Evolutionary conservation across 441 rosid genomes (phyloP).

Genomic region (Isatis lusitanica): DNA sequence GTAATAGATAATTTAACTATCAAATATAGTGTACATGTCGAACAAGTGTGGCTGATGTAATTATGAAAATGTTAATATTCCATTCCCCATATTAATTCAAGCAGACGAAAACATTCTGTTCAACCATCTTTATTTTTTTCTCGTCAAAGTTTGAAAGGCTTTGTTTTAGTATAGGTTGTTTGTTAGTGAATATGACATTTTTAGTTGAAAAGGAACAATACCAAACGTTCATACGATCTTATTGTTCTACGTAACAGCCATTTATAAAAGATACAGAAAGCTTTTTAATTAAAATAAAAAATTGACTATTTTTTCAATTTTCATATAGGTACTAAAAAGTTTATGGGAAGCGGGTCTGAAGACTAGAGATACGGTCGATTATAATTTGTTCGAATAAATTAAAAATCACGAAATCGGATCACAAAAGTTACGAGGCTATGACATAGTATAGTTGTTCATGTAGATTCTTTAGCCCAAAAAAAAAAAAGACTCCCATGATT

Average conservation of each 20-base stretch:
- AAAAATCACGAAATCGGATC: constrained; percentile 8
- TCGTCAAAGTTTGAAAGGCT: background rate
- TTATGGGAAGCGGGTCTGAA: constrained; percentile 18
- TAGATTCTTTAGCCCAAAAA: no score
- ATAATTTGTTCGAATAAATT: constrained; percentile 1
- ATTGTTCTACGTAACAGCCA: constrained; percentile 24
- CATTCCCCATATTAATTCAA: background rate
- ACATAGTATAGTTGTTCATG: constrained; percentile 1
- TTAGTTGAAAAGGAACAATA: constrained; percentile 20
- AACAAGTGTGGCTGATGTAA: background rate
- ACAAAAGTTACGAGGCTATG: constrained; percentile 16
- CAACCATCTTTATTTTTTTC: background rate
- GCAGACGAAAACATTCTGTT: background rate
- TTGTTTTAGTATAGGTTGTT: constrained; percentile 16
- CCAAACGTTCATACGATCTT: constrained; percentile 11
- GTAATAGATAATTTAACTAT: background rate
- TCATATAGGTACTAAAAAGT: constrained; percentile 11
- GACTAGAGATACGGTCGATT: constrained; percentile 3
- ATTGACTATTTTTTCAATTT: background rate
- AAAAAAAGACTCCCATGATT: constrained; percentile 11
- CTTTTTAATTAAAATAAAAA: background rate
- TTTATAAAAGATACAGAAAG: background rate
- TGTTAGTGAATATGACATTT: constrained; percentile 16
- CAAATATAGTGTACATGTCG: background rate
- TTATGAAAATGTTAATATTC: background rate